A percentile compares a stretch with the other conserved stretches of the same genome.
phyloP scores from a whole-genome alignment of 768 basidiomycete species.

The Amanita exitialis region DNA sequence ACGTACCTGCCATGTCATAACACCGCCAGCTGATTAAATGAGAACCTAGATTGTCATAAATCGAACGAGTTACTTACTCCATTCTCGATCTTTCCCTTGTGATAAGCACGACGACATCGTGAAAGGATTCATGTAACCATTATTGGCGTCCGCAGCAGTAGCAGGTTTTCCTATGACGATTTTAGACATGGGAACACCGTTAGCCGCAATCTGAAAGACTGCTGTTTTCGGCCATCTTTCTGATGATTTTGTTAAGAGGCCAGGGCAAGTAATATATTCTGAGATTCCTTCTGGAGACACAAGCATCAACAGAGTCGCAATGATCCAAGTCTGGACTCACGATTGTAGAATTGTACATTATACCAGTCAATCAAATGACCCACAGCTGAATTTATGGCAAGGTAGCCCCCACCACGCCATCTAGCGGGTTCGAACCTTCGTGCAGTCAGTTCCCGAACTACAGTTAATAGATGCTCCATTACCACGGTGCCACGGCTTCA shows the following conservation, averaged over 20 bases:
- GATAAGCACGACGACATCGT: constrained; percentile 52
- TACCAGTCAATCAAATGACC: constrained; percentile 61
- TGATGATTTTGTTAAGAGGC: constrained; percentile 23
- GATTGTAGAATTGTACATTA: constrained; percentile 28
- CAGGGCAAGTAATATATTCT: constrained; percentile 56
- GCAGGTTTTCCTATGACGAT: constrained; percentile 71
- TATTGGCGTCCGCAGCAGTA: constrained; percentile 36
- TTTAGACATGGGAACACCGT: constrained; percentile 30
- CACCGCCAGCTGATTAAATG: neutral
- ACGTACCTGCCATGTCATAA: constrained; percentile 2
- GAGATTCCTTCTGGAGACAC: constrained; percentile 37
- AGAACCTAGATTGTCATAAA: neutral
- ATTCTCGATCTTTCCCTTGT: constrained; percentile 28
- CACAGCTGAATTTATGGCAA: constrained; percentile 39
- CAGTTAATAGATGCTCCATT: neutral
- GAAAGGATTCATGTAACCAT: constrained; percentile 50
- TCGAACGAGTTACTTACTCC: neutral
- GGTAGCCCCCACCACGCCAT: constrained; percentile 46
- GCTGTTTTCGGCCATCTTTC: constrained; percentile 52
- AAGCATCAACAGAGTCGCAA: neutral
- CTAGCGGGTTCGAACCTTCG: constrained; percentile 30
- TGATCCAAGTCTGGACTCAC: constrained; percentile 16
- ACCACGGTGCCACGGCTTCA: constrained; percentile 42
- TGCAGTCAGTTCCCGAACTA: neutral
- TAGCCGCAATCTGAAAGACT: constrained; percentile 44